These are phyloP conservation scores for Wallacemonas sp. DNA, from an alignment of 208 protist species.

Conservation along the genomic window DNA sequence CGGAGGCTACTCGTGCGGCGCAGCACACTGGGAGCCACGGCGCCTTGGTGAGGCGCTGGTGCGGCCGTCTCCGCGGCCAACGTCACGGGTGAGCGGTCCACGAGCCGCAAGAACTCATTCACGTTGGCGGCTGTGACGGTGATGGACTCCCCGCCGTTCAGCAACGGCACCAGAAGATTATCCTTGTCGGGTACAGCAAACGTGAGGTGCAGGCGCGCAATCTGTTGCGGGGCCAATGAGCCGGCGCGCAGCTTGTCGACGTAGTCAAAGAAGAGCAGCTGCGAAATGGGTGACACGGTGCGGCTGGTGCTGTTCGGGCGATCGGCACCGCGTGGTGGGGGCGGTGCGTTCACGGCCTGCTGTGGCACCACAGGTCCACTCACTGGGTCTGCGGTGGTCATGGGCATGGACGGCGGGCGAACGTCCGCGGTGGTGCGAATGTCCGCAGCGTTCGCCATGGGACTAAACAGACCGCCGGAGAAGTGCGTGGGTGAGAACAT, in stretches of 20 bases:
- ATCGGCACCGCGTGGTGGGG: neutral
- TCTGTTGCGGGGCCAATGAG: conserved; percentile 26
- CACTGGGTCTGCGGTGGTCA: neutral
- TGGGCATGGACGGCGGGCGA: conserved; percentile 21
- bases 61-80: conserved; percentile 10
- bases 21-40: conserved; percentile 20
- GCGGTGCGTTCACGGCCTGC: neutral
- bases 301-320: conserved; percentile 12
- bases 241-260: conserved; percentile 50
- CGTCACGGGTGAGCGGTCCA: conserved; percentile 31
- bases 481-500: conserved; percentile 63
- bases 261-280: conserved; percentile 45
- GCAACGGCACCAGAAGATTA: conserved; percentile 54
- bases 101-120: conserved; percentile 63
- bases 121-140: conserved; percentile 66
- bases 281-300: conserved; percentile 22
- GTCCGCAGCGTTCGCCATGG: conserved; percentile 35
- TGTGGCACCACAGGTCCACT: neutral
- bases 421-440: conserved; percentile 24
- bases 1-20: conserved; percentile 70
- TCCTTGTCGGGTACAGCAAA: conserved; percentile 70
- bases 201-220: conserved; percentile 64
- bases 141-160: conserved; percentile 74
- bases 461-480: conserved; percentile 46
- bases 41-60: neutral